Percentiles rank a stretch among this genome's conserved stretches.
These are phyloP conservation scores for Lepidopterella palustris DNA, from an alignment of 495 filamentous ascomycete genomes.

Conservation along the genomic window DNA sequence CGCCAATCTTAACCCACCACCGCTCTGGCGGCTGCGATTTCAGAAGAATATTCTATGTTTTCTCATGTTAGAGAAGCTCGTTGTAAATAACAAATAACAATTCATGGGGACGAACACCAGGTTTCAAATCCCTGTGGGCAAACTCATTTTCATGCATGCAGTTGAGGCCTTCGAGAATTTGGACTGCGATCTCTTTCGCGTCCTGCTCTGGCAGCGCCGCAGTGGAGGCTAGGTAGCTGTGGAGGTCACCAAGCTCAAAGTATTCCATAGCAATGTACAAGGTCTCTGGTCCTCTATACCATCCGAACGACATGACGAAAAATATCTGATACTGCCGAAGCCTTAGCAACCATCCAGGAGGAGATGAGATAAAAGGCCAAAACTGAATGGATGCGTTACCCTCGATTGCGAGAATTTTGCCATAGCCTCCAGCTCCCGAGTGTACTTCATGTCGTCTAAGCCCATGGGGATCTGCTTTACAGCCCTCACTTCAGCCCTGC, in stretches of 20 bases:
- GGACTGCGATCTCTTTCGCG: constrained; percentile 6
- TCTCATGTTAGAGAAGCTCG: background rate
- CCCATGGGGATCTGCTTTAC: constrained; percentile 10
- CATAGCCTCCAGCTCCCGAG: constrained; percentile 10
- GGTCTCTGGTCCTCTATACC: constrained; percentile 5
- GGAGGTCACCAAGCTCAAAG: constrained; percentile 5
- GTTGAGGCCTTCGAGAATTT: constrained; percentile 7
- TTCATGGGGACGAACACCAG: constrained; percentile 3
- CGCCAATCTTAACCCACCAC: constrained; percentile 46
- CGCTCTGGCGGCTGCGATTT: constrained; percentile 7
- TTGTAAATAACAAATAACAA: background rate
- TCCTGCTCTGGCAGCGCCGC: constrained; percentile 3
- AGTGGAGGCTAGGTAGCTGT: background rate
- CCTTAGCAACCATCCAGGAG: background rate
- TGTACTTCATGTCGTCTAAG: background rate
- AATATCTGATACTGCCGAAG: constrained; percentile 10
- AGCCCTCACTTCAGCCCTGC: constrained; percentile 2
- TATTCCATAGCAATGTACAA: constrained; percentile 18
- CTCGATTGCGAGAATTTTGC: constrained; percentile 17
- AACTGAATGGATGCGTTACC: background rate
- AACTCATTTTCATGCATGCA: constrained; percentile 17
- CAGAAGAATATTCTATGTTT: constrained; percentile 10
- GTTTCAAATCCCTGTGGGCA: constrained; percentile 17
- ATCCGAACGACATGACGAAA: constrained; percentile 17
- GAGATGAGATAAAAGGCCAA: background rate